Base-by-base conservation (phyloP, 2,329 filamentous ascomycete genomes). In the Teratosphaeria zuluensis region DNA sequence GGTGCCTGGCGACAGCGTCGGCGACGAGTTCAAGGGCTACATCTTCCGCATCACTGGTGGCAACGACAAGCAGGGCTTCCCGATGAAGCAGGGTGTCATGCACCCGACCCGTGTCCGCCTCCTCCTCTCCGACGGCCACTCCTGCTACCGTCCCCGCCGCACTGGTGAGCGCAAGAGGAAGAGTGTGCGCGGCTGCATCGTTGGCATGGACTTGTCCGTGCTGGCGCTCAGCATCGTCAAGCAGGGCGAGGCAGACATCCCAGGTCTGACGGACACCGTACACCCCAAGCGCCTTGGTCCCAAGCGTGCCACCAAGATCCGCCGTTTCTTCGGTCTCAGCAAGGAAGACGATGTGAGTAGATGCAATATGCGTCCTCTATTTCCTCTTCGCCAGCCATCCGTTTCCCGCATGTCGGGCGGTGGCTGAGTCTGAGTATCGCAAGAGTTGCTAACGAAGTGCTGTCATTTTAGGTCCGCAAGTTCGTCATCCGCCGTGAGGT, bases 31-130 rank as follows among this genome's bases (percentile, higher is more conserved):
- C 89, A 96, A 96, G 86, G 94, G 94, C 80, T 99, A 99, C 85
- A 87, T 99, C 83, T 91, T 99, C 88, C 88, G 86, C 78, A 97
- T 99, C 84, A 99, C 94, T 74, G 95, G 94, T 76, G 94, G 95
- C 77, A 99, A 99, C 89, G 94, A 99, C 89, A 99, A 99, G 90
- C 95, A 99, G 85, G 94, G 94, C 84, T 99, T 99, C 87, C 94
- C 94, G 73, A 99, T 99, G 94, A 99, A 99, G 91, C 95, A 99
- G 88, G 94, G 94, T 85, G 89, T 95, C 78, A 92, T 99, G 85
- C 89, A 95, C 80, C 92, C 94, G 74, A 94, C 90, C 78, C 94
- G 94, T 94, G 94, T 96, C 81, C 88, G 90, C 72, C 91, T 99
- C 70, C 89, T 99, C 74, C 90, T 99, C 76, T 77, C 88, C 77